Evolutionary conservation across 192 early-diverging fungal species (phyloP), one percentile per base, ranked within the genome.

Genomic region (Coemansia sp.): DNA sequence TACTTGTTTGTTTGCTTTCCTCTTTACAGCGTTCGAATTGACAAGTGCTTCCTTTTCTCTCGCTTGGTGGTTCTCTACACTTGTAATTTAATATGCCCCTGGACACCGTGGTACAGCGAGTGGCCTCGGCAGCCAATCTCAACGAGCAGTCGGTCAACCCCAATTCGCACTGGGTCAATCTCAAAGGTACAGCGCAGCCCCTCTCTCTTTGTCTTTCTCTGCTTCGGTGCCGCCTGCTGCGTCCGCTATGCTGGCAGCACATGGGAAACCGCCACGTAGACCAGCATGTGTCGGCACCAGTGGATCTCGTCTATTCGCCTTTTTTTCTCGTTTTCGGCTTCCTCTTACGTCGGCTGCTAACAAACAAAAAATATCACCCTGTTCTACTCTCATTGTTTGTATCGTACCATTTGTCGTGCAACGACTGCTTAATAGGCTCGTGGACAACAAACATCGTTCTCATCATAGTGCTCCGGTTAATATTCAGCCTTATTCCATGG

Each of bases 371-470:
- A 6, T 32, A 6, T 32, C 30, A 6, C 30, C 8, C 30, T 32
- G 30, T 32, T 32, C 4, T 32, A 8, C 8, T 3, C 8, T 3
- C 30, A 8, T 32, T 32, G 8, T 8, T 32, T 8, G 8, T 32
- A 6, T 42, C 14, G 3, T 6, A 16, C 39, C 11, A 1, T 23
- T 32, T 35, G 11, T 13, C 18, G 22, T 22, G 25, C 39, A 14
- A 23, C 30, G 1, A 46, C 14, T 25, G 45, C 14, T 45, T 11
- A 58, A 22, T 83, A 98, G 95, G 96, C 49, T 92, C 93, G 2
- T 97, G 95, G 93, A 81, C 92, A 39, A 90, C 93, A 39, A 88
- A 93, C 74, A 74, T 97, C 18, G 82, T 94, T 68, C 62, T 95
- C n/a, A 87, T 97, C 65, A 75, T 92, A 13, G 74, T 84, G 22